Evolutionary conservation across 345 rosid genomes (phyloP).

Genomic region (Salix exigua): DNA sequence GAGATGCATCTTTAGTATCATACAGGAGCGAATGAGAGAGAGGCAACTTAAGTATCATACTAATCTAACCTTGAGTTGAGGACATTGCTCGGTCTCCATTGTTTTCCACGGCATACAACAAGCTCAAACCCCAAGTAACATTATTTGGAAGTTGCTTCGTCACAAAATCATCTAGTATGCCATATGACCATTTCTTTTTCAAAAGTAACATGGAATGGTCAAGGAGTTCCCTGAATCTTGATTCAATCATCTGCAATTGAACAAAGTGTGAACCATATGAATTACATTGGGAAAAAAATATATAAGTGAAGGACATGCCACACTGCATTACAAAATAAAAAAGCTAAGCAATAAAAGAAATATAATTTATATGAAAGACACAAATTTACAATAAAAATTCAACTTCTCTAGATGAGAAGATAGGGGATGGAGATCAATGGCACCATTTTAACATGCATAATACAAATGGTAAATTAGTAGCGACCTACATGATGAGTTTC

Average conservation of each 20-base stretch:
- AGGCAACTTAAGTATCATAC: not conserved
- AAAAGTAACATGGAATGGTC: slow-evolving; percentile 74
- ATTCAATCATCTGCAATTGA: slow-evolving; percentile 71
- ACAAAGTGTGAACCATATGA: not conserved
- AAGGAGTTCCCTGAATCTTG: slow-evolving; percentile 79
- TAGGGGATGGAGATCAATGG: not conserved
- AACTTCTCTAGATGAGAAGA: not conserved
- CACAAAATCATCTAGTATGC: slow-evolving; percentile 85
- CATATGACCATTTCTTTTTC: slow-evolving; percentile 90
- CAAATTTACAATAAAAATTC: not conserved
- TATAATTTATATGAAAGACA: not conserved
- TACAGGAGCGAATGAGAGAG: slow-evolving; percentile 1
- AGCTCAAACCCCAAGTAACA: slow-evolving; percentile 97
- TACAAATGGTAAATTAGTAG: not conserved
- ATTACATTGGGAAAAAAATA: not conserved
- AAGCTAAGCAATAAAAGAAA: not conserved
- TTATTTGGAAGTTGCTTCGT: slow-evolving; percentile 98
- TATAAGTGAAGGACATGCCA: not conserved
- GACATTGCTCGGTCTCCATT: slow-evolving; percentile 75
- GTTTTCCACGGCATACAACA: slow-evolving; percentile 90
- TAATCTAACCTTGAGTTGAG: slow-evolving; percentile 74
- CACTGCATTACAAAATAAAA: not conserved
- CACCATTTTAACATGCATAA: not conserved
- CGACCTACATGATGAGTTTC: not conserved
- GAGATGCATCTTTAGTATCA: slow-evolving; percentile 1